Conservation (phyloP, 768 basidiomycete genomes). For the Vararia minispora region DNA sequence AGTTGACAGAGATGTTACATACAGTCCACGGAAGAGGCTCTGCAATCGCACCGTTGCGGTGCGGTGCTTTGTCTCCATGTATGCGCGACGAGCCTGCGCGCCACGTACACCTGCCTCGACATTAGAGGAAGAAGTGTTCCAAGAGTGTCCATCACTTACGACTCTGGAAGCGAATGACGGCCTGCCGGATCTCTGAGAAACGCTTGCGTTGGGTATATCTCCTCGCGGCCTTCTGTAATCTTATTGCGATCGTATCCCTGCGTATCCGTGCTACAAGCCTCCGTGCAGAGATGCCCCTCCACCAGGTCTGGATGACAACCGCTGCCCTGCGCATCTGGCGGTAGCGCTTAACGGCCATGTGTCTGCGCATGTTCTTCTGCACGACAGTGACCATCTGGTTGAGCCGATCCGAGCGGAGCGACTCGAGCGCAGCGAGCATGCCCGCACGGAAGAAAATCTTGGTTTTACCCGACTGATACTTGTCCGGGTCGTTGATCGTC, state of each 20-base stretch:
- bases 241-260: slow-evolving; percentile 61
- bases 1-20: slow-evolving; percentile 23
- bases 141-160: slow-evolving; percentile 40
- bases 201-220: slow-evolving; percentile 62
- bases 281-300: slow-evolving; percentile 78
- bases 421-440: slow-evolving; percentile 94
- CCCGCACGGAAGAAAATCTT: slow-evolving; percentile 99
- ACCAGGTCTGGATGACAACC: slow-evolving; percentile 88
- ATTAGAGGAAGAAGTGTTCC: slow-evolving; percentile 5
- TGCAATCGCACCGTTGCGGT: slow-evolving; percentile 69
- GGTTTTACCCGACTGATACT: slow-evolving; percentile 92
- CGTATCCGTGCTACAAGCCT: slow-evolving; percentile 60
- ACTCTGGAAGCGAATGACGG: slow-evolving; percentile 70
- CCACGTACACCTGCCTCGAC: slow-evolving; percentile 59
- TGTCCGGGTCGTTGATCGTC: slow-evolving; percentile 89
- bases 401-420: slow-evolving; percentile 76
- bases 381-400: slow-evolving; percentile 90
- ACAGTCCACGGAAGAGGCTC: slow-evolving; percentile 82
- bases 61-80: slow-evolving; percentile 39
- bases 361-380: slow-evolving; percentile 92
- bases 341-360: slow-evolving; percentile 77
- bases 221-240: slow-evolving; percentile 65
- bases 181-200: slow-evolving; percentile 50
- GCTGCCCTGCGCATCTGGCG: slow-evolving; percentile 56
- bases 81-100: slow-evolving; percentile 50